Base-by-base conservation (phyloP, 139 green algal genomes). In the Chlamydomonas sp. region DNA sequence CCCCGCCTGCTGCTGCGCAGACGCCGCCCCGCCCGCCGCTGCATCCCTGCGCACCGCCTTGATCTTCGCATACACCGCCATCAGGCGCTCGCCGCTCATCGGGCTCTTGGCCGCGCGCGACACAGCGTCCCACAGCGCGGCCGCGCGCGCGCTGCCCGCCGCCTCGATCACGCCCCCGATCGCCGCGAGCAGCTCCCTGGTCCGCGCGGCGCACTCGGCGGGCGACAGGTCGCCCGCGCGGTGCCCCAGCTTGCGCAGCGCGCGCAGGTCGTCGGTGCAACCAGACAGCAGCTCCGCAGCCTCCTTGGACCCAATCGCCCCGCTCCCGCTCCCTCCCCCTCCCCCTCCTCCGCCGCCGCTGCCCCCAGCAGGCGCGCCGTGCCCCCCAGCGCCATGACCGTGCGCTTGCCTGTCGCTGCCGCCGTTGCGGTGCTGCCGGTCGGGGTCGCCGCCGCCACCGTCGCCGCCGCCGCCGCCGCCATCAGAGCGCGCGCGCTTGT, bases 131-230 rank as follows among this genome's bases (percentile, higher is more conserved):
- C 59, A 65, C 35, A 64, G 37, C 28, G 50, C n/a, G 30, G 59
- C 59, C 71, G 74, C 60, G 31, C 26, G n/a, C 1, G 69, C 58
- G 5, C 62, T 58, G 3, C n/a, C 66, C 16, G 59, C 65, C 24
- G 47, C 34, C 43, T 83, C 73, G 0, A 83, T 69, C 24, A 67
- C 57, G 22, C 34, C 36, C 6, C 78, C 78, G 10, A 83, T 83
- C 5, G 70, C 59, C 16, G 47, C 34, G 28, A 83, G 70, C 24
- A 72, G 62, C 35, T 69, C 37, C 65, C 77, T 79, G 37, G 78
- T 83, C 10, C 69, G 62, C 22, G 34, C 35, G 69, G 39, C 8
- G 76, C 58, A 24, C 67, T 50, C 28, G 5, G n/a, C 38, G 48
- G 64, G 37, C 3, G 5, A 29, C 13, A 65, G 24, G 39, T 73